phyloP scores from a whole-genome alignment of 2,329 filamentous ascomycete species.

The Hirsutella thompsonii region DNA sequence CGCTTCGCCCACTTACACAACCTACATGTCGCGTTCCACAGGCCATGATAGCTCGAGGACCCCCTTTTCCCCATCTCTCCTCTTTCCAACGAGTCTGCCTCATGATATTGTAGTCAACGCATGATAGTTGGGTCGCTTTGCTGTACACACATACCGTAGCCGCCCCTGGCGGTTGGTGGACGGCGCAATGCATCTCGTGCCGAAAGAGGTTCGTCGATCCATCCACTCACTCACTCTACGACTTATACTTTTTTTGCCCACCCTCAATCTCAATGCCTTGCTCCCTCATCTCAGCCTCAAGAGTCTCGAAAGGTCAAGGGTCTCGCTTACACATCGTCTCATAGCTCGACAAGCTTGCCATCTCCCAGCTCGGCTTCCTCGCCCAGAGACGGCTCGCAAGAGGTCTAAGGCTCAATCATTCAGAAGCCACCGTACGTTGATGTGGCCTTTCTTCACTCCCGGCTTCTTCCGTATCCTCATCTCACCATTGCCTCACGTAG shows the following conservation, averaged over 20 bases:
- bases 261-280: neutral
- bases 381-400: conserved; percentile 80
- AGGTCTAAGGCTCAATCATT: conserved; percentile 79
- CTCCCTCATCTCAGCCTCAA: neutral
- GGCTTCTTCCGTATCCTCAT: neutral
- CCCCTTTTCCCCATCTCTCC: too few relatives aligned
- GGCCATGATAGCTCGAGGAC: too few relatives aligned
- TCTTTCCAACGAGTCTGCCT: too few relatives aligned
- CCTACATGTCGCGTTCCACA: too few relatives aligned
- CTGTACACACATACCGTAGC: too few relatives aligned
- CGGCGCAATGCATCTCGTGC: conserved; percentile 30
- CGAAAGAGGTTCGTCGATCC: conserved; percentile 28
- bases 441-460: neutral
- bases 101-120: too few relatives aligned
- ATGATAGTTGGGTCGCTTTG: too few relatives aligned
- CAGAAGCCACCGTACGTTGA: conserved; percentile 61
- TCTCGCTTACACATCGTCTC: neutral
- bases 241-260: neutral
- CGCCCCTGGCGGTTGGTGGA: neutral
- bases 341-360: conserved; percentile 90
- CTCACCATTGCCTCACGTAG: conserved; percentile 23
- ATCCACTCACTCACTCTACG: neutral
- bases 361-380: conserved; percentile 76
- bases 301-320: too few relatives aligned
- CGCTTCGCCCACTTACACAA: too few relatives aligned